These are phyloP conservation scores for Chlamydomonas urium DNA, from an alignment of 139 green algal genomes.

Conservation along the genomic window DNA sequence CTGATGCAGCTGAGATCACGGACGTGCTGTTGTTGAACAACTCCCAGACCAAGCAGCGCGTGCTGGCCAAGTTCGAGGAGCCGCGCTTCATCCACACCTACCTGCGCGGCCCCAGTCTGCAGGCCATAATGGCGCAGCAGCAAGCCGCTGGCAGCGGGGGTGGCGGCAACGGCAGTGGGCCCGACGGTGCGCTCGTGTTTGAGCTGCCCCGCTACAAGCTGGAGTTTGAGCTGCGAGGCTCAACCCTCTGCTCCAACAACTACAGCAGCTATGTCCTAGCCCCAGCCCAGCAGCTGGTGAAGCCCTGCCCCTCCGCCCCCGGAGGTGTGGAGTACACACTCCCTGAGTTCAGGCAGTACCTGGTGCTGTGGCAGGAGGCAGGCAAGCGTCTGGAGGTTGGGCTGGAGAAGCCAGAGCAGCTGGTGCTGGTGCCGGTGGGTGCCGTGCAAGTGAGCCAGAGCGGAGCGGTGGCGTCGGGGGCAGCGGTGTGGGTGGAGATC, in stretches of 20 bases:
- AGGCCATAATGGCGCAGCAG: background rate
- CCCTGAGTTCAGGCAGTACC: constrained; percentile 44
- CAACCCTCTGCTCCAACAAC: constrained; percentile 14
- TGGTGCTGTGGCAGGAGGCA: constrained; percentile 39
- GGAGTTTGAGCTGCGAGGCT: constrained; percentile 39
- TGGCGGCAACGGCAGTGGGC: background rate
- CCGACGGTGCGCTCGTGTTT: background rate
- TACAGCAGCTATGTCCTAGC: constrained; percentile 30
- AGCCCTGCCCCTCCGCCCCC: background rate
- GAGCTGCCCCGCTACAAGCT: constrained; percentile 48
- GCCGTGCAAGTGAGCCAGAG: too few species aligned
- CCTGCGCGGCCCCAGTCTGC: background rate
- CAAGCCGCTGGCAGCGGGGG: background rate
- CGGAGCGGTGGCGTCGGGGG: too few species aligned
- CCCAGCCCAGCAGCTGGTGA: constrained; percentile 1
- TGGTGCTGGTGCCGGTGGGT: too few species aligned
- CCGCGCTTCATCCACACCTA: constrained; percentile 44
- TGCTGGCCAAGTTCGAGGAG: constrained; percentile 48
- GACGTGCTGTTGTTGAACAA: constrained; percentile 31
- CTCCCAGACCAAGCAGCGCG: background rate
- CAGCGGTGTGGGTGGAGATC: too few species aligned
- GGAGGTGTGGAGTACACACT: constrained; percentile 38
- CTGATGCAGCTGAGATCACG: too few species aligned
- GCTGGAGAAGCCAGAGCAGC: background rate
- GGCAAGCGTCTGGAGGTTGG: background rate